Evolutionary conservation across 2,329 filamentous ascomycete genomes (phyloP), one percentile per base, ranked within the genome.

Genomic region (Sporothrix mexicana): DNA sequence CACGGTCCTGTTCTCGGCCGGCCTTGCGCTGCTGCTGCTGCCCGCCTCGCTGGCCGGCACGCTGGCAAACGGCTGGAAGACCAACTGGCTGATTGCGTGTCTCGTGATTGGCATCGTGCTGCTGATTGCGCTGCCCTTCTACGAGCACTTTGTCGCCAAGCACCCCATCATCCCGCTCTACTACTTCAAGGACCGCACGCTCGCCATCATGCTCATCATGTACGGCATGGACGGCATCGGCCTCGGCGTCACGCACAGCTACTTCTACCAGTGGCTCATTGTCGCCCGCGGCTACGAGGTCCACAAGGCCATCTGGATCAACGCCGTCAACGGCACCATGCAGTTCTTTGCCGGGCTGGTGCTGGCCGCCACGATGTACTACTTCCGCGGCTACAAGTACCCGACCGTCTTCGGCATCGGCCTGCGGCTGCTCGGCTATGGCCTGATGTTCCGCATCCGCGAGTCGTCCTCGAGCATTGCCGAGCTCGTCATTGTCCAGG

Each of bases 391-490:
- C 1, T 87, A 85, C 79, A 87, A 87, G 74, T 85, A 82, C 81
- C 78, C 87, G 2, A 77, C 81, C 13, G 77, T 86, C 25, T 74
- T 78, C 3, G 84, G 83, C 4, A 79, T 81, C 1, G 71, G 80
- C 1, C 75, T 87, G 45, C 83, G 84, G 12, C 76, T 85, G 10
- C 75, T 86, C 45, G 85, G 85, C 5, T 86, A 87, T 73, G 85
- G 84, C 3, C 76, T 86, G 43, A 87, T 87, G 85, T 80, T 86
- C 43, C 81, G 85, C 2, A 80, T 87, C 9, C 82, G 84, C 3
- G 84, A 62, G 78, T 83, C 69, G 81, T 75, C 80, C 51, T 86
- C 84, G 76, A 82, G 82, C 3, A 74, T 79, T 0, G 83, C 79
- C 8, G 85, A 87, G 77, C 79, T 87, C 0, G 84, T 86, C 74